Evolutionary conservation across 2,329 filamentous ascomycete genomes (phyloP).

Genomic region (Hymenotorrendiella dingleyae): DNA sequence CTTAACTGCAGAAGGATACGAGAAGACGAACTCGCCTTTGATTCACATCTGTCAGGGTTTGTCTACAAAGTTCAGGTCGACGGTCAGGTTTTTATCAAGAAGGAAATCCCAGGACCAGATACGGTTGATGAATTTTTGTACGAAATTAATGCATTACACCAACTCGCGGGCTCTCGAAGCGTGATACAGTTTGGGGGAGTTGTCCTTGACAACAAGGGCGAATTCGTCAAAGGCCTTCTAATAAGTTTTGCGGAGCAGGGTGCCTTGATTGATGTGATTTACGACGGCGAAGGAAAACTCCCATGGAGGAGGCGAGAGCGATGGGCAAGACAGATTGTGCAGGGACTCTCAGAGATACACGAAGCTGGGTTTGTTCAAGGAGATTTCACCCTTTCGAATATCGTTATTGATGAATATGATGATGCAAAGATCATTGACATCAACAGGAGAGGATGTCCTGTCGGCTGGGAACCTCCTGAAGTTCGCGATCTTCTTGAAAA

Average conservation of each 20-base stretch:
- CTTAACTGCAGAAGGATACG: constrained; percentile 57
- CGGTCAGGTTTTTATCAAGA: constrained; percentile 76
- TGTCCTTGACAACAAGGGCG: constrained; percentile 70
- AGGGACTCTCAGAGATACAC: constrained; percentile 86
- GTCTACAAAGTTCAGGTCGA: constrained; percentile 84
- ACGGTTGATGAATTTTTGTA: constrained; percentile 96
- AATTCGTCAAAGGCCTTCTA: constrained; percentile 78
- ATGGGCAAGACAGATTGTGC: constrained; percentile 89
- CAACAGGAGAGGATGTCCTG: constrained; percentile 91
- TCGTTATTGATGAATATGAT: constrained; percentile 79
- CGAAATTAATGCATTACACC: constrained; percentile 90
- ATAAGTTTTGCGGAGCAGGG: constrained; percentile 85
- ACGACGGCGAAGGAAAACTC: constrained; percentile 60
- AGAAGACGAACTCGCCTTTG: constrained; percentile 75
- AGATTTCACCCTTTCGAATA: constrained; percentile 95
- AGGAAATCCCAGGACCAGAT: constrained; percentile 94
- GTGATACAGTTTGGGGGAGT: constrained; percentile 86
- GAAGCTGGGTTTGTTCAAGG: constrained; percentile 96
- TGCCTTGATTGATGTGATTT: constrained; percentile 84
- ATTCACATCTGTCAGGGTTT: constrained; percentile 92
- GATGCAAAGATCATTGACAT: constrained; percentile 98
- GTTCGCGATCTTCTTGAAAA: constrained; percentile 78
- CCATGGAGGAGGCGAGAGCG: constrained; percentile 68
- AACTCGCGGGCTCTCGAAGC: constrained; percentile 63
- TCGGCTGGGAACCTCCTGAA: constrained; percentile 96